Percentiles rank a stretch among this genome's conserved stretches.
These are phyloP conservation scores for Ophiocordyceps camponoti-floridani DNA, from an alignment of 2,329 filamentous ascomycete genomes.

Conservation along the genomic window DNA sequence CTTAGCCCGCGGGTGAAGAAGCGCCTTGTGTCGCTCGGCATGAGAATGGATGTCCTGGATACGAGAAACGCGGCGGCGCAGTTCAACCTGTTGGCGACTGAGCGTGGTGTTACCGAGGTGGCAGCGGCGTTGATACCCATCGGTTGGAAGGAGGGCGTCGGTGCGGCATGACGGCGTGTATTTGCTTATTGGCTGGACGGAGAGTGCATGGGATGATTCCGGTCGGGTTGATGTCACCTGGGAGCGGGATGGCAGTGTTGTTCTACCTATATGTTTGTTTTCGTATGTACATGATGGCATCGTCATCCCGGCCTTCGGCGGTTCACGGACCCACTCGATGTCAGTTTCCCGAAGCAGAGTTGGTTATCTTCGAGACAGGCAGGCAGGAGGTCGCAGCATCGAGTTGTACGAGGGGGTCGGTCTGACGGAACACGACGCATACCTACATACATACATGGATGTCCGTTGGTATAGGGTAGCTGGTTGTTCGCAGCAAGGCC, in stretches of 20 bases:
- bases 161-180: conserved; percentile 12
- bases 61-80: conserved; percentile 87
- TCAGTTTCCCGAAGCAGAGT: no score
- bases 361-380: no score
- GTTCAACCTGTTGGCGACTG: conserved; percentile 89
- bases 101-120: conserved; percentile 69
- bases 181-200: no score
- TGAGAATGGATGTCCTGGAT: conserved; percentile 76
- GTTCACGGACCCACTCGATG: no score
- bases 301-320: no score
- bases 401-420: background rate
- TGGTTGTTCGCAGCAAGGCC: no score
- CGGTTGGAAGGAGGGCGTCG: conserved; percentile 53
- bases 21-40: conserved; percentile 58
- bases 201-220: no score
- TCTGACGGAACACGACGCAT: background rate
- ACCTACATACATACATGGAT: no score
- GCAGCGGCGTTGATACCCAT: conserved; percentile 78
- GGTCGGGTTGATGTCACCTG: background rate
- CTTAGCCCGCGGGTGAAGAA: conserved; percentile 57
- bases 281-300: no score
- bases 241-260: background rate
- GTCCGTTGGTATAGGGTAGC: no score
- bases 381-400: background rate
- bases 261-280: no score